Evolutionary conservation across 345 rosid genomes (phyloP), one percentile per base, ranked within the genome.

Genomic region (Erucastrum elatum): DNA sequence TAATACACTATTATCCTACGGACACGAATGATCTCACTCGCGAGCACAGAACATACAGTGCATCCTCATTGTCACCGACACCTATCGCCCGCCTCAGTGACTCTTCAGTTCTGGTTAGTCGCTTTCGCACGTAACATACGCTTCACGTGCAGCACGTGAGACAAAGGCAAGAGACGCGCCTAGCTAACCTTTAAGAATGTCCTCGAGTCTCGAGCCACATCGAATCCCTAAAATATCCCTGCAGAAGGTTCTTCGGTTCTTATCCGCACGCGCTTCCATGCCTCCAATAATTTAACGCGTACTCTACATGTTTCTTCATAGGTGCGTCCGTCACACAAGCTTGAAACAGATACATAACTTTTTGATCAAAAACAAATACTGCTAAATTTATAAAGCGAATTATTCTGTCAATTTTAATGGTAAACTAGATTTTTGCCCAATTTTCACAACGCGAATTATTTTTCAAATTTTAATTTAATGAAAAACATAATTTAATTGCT

Each of bases 221-320:
- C 37, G 79, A 37, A 46, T 76, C 74, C 60, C 5, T 4, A 44
- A n/a, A 58, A 61, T 71, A 70, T 63, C 53, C 76, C 13, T 64
- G 21, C 1, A 58, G 68, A 71, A 71, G 81, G 29, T 77, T 77
- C 80, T 70, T 33, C 16, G 17, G 29, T 64, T 77, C 81, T 71
- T 78, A 71, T 41, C 77, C 6, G 61, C 72, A 71, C 67, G 66
- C 71, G 49, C 8, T 64, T 64, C 71, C 49, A 58, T 58, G 62
- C 13, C 10, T 30, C 62, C 62, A 44, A 12, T 44, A 44, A 44
- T 12, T 44, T 44, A 12, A 12, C 53, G 53, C 53, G 6, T 44
- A 44, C 16, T 3, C 53, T 44, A 44, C 13, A 12, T 44, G 0
- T 44, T 44, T 2, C 15, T 44, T 12, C 53, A 44, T 15, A 44